A percentile compares a stretch with the other conserved stretches of the same genome.
Evolutionary conservation across 2,329 filamentous ascomycete genomes (phyloP).

Genomic region (Claviceps cyperi): DNA sequence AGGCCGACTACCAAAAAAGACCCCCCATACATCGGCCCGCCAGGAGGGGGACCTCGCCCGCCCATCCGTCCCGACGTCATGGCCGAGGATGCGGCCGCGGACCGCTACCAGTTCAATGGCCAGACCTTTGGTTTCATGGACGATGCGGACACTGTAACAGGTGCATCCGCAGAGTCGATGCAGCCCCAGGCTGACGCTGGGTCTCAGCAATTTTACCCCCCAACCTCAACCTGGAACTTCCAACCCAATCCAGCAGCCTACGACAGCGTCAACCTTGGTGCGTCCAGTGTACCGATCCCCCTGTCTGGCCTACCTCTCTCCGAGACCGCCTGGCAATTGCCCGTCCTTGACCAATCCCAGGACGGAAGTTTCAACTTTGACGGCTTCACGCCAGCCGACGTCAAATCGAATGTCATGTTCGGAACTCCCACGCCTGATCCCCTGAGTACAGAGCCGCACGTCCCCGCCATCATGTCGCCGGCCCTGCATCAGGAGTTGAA

Average conservation of each 20-base stretch:
- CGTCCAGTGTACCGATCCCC: constrained; percentile 18
- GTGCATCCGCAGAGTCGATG: constrained; percentile 18
- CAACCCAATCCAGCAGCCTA: constrained; percentile 30
- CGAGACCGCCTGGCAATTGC: constrained; percentile 20
- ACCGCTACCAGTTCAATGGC: constrained; percentile 30
- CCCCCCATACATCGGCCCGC: background rate
- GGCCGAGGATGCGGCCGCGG: constrained; percentile 25
- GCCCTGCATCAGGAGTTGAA: constrained; percentile 40
- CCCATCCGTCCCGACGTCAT: constrained; percentile 15
- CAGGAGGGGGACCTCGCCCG: constrained; percentile 2
- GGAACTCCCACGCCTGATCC: constrained; percentile 3
- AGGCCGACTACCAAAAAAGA: background rate
- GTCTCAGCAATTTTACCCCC: constrained; percentile 18
- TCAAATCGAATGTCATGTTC: constrained; percentile 22
- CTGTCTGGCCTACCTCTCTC: constrained; percentile 19
- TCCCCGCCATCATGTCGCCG: constrained; percentile 28
- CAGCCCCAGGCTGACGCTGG: constrained; percentile 18
- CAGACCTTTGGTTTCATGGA: constrained; percentile 24
- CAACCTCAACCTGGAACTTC: constrained; percentile 30
- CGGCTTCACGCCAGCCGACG: constrained; percentile 18
- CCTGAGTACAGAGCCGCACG: background rate
- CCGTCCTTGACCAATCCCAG: constrained; percentile 21
- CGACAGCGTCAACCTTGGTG: constrained; percentile 28
- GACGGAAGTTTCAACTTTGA: constrained; percentile 18
- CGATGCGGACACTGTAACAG: constrained; percentile 15